These are phyloP conservation scores for Cicer bijugum DNA, from an alignment of 306 rosid species.

Conservation along the genomic window DNA sequence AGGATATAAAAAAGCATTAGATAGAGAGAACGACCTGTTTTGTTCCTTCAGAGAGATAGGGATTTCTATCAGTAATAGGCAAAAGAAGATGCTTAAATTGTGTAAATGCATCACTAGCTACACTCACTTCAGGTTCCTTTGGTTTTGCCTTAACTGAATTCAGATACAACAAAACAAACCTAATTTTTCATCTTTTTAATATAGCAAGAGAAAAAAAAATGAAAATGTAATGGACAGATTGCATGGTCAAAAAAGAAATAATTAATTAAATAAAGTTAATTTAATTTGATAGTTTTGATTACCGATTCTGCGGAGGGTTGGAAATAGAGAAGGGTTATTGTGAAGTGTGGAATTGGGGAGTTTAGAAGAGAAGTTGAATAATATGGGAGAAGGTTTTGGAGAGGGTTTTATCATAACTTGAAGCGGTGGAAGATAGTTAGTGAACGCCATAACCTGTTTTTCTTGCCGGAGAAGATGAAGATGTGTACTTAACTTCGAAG, in stretches of 20 bases:
- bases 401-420: background rate
- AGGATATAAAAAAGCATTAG: background rate
- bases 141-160: constrained; percentile 62
- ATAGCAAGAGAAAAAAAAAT: background rate
- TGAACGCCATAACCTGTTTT: background rate
- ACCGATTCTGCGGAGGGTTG: constrained; percentile 47
- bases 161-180: background rate
- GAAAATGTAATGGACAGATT: background rate
- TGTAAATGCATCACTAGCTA: constrained; percentile 63
- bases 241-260: background rate
- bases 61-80: constrained; percentile 86
- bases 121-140: constrained; percentile 63
- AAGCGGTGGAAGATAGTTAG: background rate
- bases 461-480: too few relatives aligned
- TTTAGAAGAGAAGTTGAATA: background rate
- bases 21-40: constrained; percentile 61
- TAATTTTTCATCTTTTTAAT: constrained; percentile 9
- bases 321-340: background rate
- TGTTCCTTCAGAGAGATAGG: constrained; percentile 83
- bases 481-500: background rate
- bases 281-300: background rate
- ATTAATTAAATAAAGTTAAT: background rate
- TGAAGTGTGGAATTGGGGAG: background rate
- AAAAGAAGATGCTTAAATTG: constrained; percentile 82
- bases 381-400: too few relatives aligned